These are phyloP conservation scores for Ophiosphaerella herpotricha DNA, from an alignment of 2,329 filamentous ascomycete genomes.

Conservation along the genomic window DNA sequence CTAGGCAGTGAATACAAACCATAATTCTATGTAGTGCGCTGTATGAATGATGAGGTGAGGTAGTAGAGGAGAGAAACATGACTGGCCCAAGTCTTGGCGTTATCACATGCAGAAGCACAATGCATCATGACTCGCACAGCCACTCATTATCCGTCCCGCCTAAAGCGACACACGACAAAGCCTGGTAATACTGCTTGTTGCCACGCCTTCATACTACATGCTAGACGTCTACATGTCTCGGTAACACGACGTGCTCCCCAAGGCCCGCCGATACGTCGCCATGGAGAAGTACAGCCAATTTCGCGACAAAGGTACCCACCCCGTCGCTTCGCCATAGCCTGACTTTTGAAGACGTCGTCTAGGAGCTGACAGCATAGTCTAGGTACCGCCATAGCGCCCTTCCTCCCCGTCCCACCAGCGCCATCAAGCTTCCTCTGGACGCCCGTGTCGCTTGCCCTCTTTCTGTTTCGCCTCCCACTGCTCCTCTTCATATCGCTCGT, in stretches of 20 bases:
- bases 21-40: too few relatives aligned
- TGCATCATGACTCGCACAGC: constrained; percentile 18
- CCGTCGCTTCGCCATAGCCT: background rate
- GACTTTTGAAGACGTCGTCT: too few relatives aligned
- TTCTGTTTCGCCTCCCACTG: constrained; percentile 78
- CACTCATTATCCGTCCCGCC: constrained; percentile 19
- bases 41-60: too few relatives aligned
- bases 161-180: constrained; percentile 17
- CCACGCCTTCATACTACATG: background rate
- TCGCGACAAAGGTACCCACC: constrained; percentile 74
- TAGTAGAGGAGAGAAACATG: too few relatives aligned
- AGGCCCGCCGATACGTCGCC: background rate
- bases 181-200: background rate
- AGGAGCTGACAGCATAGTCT: constrained; percentile 18
- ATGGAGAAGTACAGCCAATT: constrained; percentile 98
- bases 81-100: constrained; percentile 20
- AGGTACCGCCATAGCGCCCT: constrained; percentile 96
- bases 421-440: constrained; percentile 64
- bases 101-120: constrained; percentile 25
- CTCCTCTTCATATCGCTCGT: constrained; percentile 68
- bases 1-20: constrained; percentile 9
- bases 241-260: constrained; percentile 15
- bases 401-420: constrained; percentile 78
- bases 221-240: constrained; percentile 19
- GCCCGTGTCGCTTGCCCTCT: constrained; percentile 71